A percentile compares a stretch with the other conserved stretches of the same genome.
phyloP scores from a whole-genome alignment of 169 alveolate species.

The Besnoitia besnoiti region DNA sequence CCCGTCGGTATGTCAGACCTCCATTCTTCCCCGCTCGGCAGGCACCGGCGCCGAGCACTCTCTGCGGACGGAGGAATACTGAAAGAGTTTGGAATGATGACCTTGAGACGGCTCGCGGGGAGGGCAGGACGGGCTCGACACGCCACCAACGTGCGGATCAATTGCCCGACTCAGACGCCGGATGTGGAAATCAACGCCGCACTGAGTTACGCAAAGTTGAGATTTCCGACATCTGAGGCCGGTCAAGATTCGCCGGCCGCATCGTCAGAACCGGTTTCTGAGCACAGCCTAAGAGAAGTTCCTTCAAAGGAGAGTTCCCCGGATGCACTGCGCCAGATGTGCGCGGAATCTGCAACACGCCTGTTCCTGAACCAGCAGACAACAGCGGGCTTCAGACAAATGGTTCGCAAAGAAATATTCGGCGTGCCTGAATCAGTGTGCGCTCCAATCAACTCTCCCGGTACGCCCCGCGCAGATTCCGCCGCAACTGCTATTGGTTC shows the following conservation, averaged over 20 bases:
- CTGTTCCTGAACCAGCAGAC: background rate
- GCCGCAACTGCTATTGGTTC: background rate
- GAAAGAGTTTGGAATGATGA: no score
- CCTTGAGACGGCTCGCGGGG: no score
- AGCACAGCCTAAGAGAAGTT: no score
- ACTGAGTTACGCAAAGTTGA: background rate
- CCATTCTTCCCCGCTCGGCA: background rate
- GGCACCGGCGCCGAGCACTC: background rate
- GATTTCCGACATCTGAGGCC: background rate
- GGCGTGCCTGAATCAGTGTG: conserved; percentile 5
- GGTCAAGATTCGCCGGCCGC: background rate
- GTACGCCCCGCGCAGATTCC: background rate
- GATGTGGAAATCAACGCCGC: background rate
- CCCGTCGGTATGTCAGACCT: background rate
- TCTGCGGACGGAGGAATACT: no score
- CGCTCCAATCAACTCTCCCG: background rate
- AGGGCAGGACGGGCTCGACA: no score
- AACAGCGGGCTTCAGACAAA: background rate
- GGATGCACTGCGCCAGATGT: background rate
- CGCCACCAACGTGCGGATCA: no score
- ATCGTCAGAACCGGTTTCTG: no score
- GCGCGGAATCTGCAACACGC: conserved; percentile 1
- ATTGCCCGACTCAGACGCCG: background rate
- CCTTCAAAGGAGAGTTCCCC: no score
- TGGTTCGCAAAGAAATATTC: background rate